These are phyloP conservation scores for Clarireedia homoeocarpa DNA, from an alignment of 2,329 filamentous ascomycete genomes.

Conservation along the genomic window DNA sequence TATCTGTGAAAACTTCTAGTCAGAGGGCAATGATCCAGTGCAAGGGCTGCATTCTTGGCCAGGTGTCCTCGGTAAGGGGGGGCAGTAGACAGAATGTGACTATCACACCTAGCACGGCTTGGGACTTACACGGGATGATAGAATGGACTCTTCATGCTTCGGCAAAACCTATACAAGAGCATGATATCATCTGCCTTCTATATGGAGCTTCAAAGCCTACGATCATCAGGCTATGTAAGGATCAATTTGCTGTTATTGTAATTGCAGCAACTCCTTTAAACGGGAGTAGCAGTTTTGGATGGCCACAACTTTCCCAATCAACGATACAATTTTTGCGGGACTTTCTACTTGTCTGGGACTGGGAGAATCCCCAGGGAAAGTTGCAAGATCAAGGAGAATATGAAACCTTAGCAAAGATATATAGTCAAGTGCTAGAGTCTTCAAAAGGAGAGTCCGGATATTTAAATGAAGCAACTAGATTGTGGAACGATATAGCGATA, in stretches of 20 bases:
- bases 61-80: fast-evolving
- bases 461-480: no score
- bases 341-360: not conserved
- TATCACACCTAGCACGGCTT: fast-evolving
- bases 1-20: fast-evolving
- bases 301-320: not conserved
- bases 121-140: fast-evolving
- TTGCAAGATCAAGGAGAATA: no score
- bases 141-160: not conserved
- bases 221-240: not conserved
- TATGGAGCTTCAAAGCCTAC: not conserved
- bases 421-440: no score
- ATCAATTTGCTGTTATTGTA: not conserved
- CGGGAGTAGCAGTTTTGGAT: fast-evolving
- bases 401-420: no score
- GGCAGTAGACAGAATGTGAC: not conserved
- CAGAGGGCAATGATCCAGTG: not conserved
- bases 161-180: fast-evolving
- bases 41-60: not conserved
- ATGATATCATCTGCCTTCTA: not conserved
- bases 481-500: no score
- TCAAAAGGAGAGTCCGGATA: no score
- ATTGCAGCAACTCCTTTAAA: not conserved
- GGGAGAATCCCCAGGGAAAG: not conserved
- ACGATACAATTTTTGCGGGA: fast-evolving